A percentile compares a stretch with the other conserved stretches of the same genome.
Evolutionary conservation across 2,329 filamentous ascomycete species (phyloP).

Genomic region (Didymellaceae sp.): DNA sequence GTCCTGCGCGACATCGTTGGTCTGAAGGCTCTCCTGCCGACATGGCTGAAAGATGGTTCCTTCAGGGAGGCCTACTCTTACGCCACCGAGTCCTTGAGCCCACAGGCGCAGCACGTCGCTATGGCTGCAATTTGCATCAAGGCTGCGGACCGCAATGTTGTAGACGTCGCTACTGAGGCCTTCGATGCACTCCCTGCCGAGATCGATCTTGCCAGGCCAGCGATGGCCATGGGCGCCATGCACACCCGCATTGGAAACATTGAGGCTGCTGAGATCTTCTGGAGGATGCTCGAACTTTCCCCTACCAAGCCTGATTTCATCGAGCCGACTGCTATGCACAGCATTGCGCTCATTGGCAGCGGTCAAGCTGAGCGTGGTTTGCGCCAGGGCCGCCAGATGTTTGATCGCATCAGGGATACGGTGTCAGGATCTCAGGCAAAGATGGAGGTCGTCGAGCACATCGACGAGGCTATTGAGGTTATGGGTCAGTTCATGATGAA

Average conservation of each 20-base stretch:
- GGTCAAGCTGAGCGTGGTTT: constrained; percentile 85
- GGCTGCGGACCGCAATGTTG: constrained; percentile 81
- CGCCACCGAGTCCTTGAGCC: constrained; percentile 68
- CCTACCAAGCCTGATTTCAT: constrained; percentile 73
- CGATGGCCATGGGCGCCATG: constrained; percentile 84
- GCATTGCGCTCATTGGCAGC: constrained; percentile 83
- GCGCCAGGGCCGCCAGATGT: constrained; percentile 82
- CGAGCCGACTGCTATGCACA: constrained; percentile 89
- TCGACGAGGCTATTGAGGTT: constrained; percentile 84
- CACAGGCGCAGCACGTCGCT: constrained; percentile 64
- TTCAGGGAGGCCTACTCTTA: constrained; percentile 77
- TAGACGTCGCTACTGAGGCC: constrained; percentile 67
- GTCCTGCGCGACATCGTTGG: constrained; percentile 76
- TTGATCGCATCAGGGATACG: constrained; percentile 76
- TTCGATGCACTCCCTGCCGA: constrained; percentile 59
- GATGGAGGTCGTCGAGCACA: constrained; percentile 72
- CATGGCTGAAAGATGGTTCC: constrained; percentile 73
- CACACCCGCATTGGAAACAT: constrained; percentile 84
- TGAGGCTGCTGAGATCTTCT: constrained; percentile 77
- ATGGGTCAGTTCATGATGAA: constrained; percentile 65
- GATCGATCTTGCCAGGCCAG: constrained; percentile 57
- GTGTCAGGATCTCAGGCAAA: constrained; percentile 57
- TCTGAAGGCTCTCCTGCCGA: constrained; percentile 77
- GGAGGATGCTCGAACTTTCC: constrained; percentile 72
- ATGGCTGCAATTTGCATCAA: constrained; percentile 76